phyloP scores from a whole-genome alignment of 495 filamentous ascomycete genomes.

The Daldinia childiae region DNA sequence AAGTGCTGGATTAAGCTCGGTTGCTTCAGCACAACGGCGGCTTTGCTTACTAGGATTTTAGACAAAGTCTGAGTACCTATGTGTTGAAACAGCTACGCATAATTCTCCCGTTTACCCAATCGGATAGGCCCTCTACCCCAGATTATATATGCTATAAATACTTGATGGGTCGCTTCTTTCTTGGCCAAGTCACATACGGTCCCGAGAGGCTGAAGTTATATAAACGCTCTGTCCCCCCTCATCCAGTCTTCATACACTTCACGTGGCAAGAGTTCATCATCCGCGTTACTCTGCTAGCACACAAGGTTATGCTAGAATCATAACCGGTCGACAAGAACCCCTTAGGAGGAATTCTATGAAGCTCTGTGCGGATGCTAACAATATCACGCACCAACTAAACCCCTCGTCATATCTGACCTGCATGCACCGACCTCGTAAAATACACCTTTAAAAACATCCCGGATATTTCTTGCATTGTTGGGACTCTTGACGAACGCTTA shows the following conservation, averaged over 20 bases:
- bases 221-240: not conserved
- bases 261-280: constrained; percentile 4
- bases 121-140: not conserved
- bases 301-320: not conserved
- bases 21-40: not conserved
- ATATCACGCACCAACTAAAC: not conserved
- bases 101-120: constrained; percentile 10
- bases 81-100: constrained; percentile 8
- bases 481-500: not conserved
- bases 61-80: constrained; percentile 1
- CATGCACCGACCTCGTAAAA: not conserved
- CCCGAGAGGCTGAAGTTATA: not conserved
- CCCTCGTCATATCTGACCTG: not conserved
- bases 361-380: not conserved
- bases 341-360: not conserved
- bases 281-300: not conserved
- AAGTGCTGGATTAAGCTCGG: not conserved
- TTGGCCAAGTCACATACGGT: not conserved
- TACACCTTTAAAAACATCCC: not conserved
- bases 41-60: constrained; percentile 2
- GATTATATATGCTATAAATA: not conserved
- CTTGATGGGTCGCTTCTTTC: not conserved
- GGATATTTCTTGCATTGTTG: not conserved
- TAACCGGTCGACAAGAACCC: not conserved
- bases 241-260: not conserved